phyloP scores from a whole-genome alignment of 2,329 filamentous ascomycete species.

The Ophiostoma sp. region DNA sequence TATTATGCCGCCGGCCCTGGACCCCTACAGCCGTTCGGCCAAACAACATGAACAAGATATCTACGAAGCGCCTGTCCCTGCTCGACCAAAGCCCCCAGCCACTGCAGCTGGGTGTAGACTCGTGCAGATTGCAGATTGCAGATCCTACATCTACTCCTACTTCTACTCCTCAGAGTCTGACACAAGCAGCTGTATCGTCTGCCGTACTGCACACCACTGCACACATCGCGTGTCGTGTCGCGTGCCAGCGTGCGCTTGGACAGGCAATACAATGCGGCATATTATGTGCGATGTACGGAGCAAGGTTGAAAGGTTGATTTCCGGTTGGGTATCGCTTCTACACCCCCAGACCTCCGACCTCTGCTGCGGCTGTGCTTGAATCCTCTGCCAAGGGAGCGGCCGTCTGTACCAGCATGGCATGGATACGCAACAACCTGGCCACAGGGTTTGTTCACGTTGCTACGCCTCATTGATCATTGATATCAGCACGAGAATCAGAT shows the following conservation, averaged over 20 bases:
- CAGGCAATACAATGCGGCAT: background rate
- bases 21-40: background rate
- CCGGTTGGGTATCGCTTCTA: background rate
- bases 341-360: background rate
- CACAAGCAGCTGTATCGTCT: background rate
- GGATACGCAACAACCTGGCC: background rate
- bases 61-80: background rate
- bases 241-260: background rate
- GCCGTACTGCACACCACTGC: background rate
- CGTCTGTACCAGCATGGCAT: background rate
- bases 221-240: background rate
- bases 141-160: background rate
- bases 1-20: background rate
- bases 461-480: background rate
- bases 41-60: too few relatives aligned
- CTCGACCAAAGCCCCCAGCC: too few relatives aligned
- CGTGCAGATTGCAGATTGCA: background rate
- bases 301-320: background rate
- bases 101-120: background rate
- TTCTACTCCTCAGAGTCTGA: background rate
- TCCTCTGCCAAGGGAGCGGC: constrained; percentile 2
- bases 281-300: background rate
- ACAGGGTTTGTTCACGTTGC: background rate
- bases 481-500: background rate
- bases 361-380: background rate